phyloP scores from a whole-genome alignment of 2,329 filamentous ascomycete species.

The Aureobasidium sp. region DNA sequence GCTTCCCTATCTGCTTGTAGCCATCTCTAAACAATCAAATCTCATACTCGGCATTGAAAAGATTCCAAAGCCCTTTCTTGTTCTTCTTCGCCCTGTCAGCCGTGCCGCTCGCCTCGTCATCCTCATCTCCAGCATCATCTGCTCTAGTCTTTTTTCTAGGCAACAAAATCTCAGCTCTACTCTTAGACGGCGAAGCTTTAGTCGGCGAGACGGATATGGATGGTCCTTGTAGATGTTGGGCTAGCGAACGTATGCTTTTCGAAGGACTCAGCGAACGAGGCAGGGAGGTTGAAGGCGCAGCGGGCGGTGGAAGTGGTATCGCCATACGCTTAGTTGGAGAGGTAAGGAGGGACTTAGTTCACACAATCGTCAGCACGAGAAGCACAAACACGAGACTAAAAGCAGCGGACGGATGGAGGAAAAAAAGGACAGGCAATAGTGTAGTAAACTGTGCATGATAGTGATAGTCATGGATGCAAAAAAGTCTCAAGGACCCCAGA shows the following conservation, averaged over 20 bases:
- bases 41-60: slow-evolving; percentile 14
- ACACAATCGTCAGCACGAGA: neutral
- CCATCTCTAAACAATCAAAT: neutral
- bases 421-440: neutral
- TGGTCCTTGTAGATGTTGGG: neutral
- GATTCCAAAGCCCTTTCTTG: slow-evolving; percentile 8
- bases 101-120: neutral
- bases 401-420: neutral
- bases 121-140: neutral
- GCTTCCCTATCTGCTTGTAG: neutral
- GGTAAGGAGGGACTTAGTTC: neutral
- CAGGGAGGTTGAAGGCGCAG: neutral
- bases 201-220: neutral
- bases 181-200: slow-evolving; percentile 1
- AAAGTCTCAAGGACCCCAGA: slow-evolving; percentile 34
- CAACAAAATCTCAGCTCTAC: neutral
- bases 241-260: slow-evolving; percentile 12
- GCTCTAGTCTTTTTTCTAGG: neutral
- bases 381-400: neutral
- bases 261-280: neutral
- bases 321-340: neutral
- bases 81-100: neutral
- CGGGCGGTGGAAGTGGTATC: neutral
- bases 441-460: neutral
- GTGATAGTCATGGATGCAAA: neutral